phyloP scores from a whole-genome alignment of 2,329 filamentous ascomycete genomes.

The Aspergillus ustus region DNA sequence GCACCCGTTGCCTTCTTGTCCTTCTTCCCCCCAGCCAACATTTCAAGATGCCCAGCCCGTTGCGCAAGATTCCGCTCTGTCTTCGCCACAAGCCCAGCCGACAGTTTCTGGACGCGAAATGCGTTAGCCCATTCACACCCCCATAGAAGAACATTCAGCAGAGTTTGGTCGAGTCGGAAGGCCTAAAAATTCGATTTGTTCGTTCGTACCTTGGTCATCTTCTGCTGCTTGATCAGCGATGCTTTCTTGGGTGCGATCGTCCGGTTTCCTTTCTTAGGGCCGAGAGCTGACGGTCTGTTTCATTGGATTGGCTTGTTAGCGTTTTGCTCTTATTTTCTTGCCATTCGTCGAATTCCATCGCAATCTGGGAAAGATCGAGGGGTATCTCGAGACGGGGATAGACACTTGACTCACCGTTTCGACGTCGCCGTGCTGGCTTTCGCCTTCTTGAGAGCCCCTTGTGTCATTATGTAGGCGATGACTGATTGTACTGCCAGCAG shows the following conservation, averaged over 20 bases:
- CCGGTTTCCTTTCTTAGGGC: conserved; percentile 62
- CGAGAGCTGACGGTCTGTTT: conserved; percentile 37
- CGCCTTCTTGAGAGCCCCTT: conserved; percentile 49
- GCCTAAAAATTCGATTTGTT: not conserved
- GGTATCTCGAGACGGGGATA: not conserved
- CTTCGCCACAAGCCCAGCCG: conserved; percentile 64
- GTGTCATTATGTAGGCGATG: conserved; percentile 18
- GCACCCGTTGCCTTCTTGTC: conserved; percentile 46
- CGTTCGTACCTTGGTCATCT: conserved; percentile 62
- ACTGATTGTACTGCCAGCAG: conserved; percentile 9
- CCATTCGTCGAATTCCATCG: not conserved
- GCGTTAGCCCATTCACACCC: not conserved
- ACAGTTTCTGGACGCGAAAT: conserved; percentile 56
- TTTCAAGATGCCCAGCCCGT: conserved; percentile 71
- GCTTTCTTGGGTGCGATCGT: conserved; percentile 71
- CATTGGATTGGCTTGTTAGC: not conserved
- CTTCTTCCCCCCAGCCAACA: conserved; percentile 70
- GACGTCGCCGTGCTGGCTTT: conserved; percentile 24
- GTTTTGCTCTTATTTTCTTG: no score
- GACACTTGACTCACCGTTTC: conserved; percentile 42
- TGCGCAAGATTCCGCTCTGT: conserved; percentile 71
- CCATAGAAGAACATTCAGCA: not conserved
- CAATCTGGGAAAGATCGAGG: not conserved
- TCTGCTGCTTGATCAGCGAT: conserved; percentile 62
- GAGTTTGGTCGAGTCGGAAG: not conserved